Evolutionary conservation across 371 early-diverging fungal species (phyloP).

Genomic region (Saksenaea vasiformis): DNA sequence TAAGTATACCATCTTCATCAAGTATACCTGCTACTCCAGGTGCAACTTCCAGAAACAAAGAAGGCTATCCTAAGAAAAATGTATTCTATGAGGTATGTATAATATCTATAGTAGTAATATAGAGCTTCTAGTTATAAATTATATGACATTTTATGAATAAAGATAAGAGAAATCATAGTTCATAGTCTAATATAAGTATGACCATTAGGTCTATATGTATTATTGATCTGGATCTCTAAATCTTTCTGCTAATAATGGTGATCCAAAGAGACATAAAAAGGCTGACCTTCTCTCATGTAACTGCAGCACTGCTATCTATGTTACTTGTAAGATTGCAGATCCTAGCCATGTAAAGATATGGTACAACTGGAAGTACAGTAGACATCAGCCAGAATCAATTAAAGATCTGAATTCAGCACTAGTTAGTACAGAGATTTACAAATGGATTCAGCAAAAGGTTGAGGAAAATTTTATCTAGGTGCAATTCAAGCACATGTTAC

Average conservation of each 20-base stretch:
- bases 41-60: no score
- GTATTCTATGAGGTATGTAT: no score
- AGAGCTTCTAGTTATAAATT: no score
- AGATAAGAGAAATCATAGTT: no score
- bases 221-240: neutral
- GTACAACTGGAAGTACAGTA: neutral
- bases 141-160: no score
- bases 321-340: neutral
- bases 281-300: neutral
- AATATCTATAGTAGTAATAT: no score
- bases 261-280: neutral
- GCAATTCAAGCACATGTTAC: conserved; percentile 8
- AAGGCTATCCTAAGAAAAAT: no score
- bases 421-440: neutral
- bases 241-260: neutral
- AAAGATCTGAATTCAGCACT: neutral
- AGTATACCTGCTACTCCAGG: no score
- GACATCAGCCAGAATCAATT: neutral
- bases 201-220: neutral
- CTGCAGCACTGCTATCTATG: neutral
- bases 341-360: neutral
- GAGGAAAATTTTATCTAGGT: neutral
- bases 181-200: no score
- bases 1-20: no score
- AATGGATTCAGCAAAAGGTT: neutral